Evolutionary conservation across 257 asterid species (phyloP), one percentile per base, ranked within the genome.

Genomic region (Salvia rosmarinus): DNA sequence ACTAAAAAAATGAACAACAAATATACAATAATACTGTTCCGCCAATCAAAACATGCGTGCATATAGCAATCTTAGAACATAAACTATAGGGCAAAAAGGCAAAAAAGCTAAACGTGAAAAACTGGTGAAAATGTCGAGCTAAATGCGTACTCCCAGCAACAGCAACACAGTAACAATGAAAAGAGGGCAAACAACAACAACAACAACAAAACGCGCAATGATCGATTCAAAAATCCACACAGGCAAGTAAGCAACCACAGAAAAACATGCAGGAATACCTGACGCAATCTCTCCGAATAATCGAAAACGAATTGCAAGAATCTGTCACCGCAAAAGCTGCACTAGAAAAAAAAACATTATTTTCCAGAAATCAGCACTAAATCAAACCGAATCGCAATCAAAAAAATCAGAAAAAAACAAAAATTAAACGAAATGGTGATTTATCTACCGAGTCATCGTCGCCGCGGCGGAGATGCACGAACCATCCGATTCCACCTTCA

Each of bases 301-400:
- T 13, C 5, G 50, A 43, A 52, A 16, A 16, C 12, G 16, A 70
- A 37, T 19, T 42, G n/a, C 51, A 67, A 63, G 34, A 60, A 14
- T 7, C 62, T 20, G 9, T 46, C 80, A 37, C 79, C 80, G 19
- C 52, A 63, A 75, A 54, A 71, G 21, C 83, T 68, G 79, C 74
- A 81, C 17, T 23, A 56, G n/a, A 58, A 46, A 60, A 39, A 23
- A 57, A 44, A 59, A 39, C 72, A 37, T 43, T 16, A 72, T 40
- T 19, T 12, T 7, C 19, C 9, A 13, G 6, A 47, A 77, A 42
- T 17, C 37, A 63, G 35, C 0, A 23, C 32, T 5, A 19, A 54
- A 70, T 34, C 2, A 4, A 21, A 71, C n/a, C 6, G 44, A 78
- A 52, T 47, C 61, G 44, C 8, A 40, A 74, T 44, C 2, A 17